Evolutionary conservation across 2,329 filamentous ascomycete genomes (phyloP).

Genomic region (Camptophora hylomeconis): DNA sequence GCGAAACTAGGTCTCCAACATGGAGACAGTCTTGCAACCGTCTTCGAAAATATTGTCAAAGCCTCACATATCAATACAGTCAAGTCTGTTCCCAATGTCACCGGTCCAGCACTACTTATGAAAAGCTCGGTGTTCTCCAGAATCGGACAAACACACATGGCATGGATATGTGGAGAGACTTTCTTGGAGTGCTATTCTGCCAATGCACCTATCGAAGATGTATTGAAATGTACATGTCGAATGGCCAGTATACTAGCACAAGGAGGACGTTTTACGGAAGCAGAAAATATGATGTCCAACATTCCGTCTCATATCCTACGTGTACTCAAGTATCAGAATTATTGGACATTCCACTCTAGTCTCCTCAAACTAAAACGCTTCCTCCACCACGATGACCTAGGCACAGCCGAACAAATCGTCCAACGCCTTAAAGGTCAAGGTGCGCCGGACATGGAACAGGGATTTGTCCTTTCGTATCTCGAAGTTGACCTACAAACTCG

Average conservation of each 20-base stretch:
- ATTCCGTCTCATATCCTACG: conserved; percentile 51
- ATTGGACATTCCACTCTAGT: conserved; percentile 23
- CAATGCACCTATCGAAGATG: conserved; percentile 60
- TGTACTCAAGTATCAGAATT: conserved; percentile 63
- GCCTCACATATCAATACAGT: conserved; percentile 72
- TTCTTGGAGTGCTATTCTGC: conserved; percentile 60
- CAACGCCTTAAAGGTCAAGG: conserved; percentile 41
- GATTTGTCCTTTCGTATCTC: conserved; percentile 44
- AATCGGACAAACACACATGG: conserved; percentile 48
- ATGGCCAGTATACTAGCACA: conserved; percentile 54
- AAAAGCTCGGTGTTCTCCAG: conserved; percentile 62
- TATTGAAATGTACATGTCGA: conserved; percentile 60
- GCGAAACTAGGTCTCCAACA: conserved; percentile 65
- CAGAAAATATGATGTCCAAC: conserved; percentile 45
- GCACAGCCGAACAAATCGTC: conserved; percentile 44
- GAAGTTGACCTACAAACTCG: conserved; percentile 47
- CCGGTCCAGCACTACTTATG: conserved; percentile 62
- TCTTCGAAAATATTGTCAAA: conserved; percentile 68
- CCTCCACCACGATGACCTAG: conserved; percentile 38
- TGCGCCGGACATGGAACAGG: conserved; percentile 45
- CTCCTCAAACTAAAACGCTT: conserved; percentile 29
- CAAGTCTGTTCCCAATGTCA: conserved; percentile 57
- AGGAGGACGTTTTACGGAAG: conserved; percentile 58
- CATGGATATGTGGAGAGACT: conserved; percentile 50
- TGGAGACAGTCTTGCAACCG: conserved; percentile 44